Evolutionary conservation across 208 protist genomes (phyloP).

Genomic region (Lotmaria passim): DNA sequence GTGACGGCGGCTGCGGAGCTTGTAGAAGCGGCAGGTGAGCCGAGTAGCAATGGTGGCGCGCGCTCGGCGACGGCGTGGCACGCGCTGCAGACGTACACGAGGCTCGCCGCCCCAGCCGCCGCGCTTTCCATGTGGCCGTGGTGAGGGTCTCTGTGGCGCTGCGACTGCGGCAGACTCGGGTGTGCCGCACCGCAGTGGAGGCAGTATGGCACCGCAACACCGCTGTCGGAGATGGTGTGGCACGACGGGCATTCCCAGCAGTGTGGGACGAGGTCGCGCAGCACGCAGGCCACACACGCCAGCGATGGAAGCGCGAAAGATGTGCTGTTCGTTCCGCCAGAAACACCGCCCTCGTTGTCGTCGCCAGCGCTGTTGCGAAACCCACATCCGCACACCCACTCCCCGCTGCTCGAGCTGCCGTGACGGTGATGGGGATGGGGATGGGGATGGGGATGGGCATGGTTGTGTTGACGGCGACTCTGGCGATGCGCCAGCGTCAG

Average conservation of each 20-base stretch:
- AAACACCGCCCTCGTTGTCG: background rate
- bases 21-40: background rate
- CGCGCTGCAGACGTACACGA: slow-evolving; percentile 28
- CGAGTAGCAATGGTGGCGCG: background rate
- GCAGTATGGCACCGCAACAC: slow-evolving; percentile 46
- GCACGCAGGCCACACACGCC: slow-evolving; percentile 55
- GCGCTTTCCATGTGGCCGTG: background rate
- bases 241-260: slow-evolving; percentile 65
- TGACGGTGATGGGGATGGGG: background rate
- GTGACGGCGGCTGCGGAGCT: background rate
- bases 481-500: background rate
- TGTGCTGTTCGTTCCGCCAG: no score
- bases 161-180: slow-evolving; percentile 16
- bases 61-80: slow-evolving; percentile 18
- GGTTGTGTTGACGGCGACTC: no score
- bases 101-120: background rate
- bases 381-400: slow-evolving; percentile 68
- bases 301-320: no score
- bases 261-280: slow-evolving; percentile 37
- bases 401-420: no score
- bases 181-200: slow-evolving; percentile 61
- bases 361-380: slow-evolving; percentile 22
- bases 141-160: background rate
- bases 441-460: background rate
- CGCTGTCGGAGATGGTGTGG: slow-evolving; percentile 36